Evolutionary conservation across 192 early-diverging fungal genomes (phyloP), one percentile per base, ranked within the genome.

Genomic region (Backusella circina): DNA sequence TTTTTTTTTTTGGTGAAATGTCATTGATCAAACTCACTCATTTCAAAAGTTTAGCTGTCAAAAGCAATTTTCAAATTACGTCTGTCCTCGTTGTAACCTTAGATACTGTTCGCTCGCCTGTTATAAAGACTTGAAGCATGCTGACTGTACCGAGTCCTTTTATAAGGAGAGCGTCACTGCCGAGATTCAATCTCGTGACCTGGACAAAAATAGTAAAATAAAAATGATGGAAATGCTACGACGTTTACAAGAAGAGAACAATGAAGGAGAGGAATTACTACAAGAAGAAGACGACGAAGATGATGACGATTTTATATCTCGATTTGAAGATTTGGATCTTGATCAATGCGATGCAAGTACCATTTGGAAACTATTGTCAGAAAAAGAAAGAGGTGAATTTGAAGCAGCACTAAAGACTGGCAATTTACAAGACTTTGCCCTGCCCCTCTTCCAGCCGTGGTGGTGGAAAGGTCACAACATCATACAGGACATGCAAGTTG

Each of bases 1-100:
- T 16, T 47, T 44, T 8, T 69, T 38, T 47, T 37, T 31, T 26
- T 23, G 16, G 13, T 13, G 18, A n/a, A 47, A 41, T 21, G 21
- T 18, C 36, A 70, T 44, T 37, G 23, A 37, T 61, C 23, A 61
- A 13, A 33, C 6, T 61, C 37, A 30, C 54, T 33, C 32, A 30
- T 32, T 72, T 33, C 31, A 67, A 67, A 33, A 32, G 16, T 32
- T 67, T 81, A 91, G 89, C 15, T 92, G 91, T 76, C 84, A 84
- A 47, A 79, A 72, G 16, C 84, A 89, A 35, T 75, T 82, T 38
- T 84, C 84, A 50, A 83, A 84, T n/a, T 92, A 92, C 65, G 89
- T 83, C 18, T 92, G 91, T 67, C 91, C 91, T 31, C 77, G 88
- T 57, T 92, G 91, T 66, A 87, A 92, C 79, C 80, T 92, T 44